Base-by-base conservation (phyloP, 2,329 filamentous ascomycete species). In the Rhinocladiella similis region DNA sequence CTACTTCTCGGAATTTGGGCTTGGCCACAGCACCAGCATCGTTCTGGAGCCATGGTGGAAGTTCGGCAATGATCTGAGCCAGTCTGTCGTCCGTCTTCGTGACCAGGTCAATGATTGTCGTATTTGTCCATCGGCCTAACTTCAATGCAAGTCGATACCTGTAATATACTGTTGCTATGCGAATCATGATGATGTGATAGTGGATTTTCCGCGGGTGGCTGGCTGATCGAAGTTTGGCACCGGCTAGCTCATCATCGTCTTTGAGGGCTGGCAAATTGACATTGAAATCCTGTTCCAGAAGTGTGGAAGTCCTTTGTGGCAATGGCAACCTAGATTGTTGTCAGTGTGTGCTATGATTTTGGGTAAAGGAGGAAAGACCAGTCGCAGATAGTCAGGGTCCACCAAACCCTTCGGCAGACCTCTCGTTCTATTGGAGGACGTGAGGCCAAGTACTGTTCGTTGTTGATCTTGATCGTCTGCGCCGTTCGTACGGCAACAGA, bases 121-220 rank as follows among this genome's bases (percentile, higher is more conserved):
- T 16, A 13, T 48, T 33, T 22, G 29, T 27, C n/a, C 22, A 48
- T 10, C 25, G 46, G 13, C 38, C 38, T 10, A 41, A 13, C 38
- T 10, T 41, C 25, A 48, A 19, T n/a, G 19, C 46, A 12, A 27
- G 10, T 14, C 46, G 46, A 18, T 29, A 48, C 25, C 19, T 13
- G 20, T 48, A n/a, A 18, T 48, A 33, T 12, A 48, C 25, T 7
- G 25, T 29, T 2, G 46, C 13, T 14, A 48, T 16, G 10, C n/a
- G 25, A 18, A 48, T 33, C 46, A 48, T 48, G 25, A 48, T 13
- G 18, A 48, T 48, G 46, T 48, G 46, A 33, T 48, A 48, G 25
- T 48, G 22, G 19, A 48, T 35, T 33, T 27, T 20, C 4, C 46
- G 29, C 18, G n/a, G 22, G 29, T 48, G 25, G 25, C 46, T 33